phyloP scores from a whole-genome alignment of 1,139 yeast species.

The Debaryomyces singareniensis region DNA sequence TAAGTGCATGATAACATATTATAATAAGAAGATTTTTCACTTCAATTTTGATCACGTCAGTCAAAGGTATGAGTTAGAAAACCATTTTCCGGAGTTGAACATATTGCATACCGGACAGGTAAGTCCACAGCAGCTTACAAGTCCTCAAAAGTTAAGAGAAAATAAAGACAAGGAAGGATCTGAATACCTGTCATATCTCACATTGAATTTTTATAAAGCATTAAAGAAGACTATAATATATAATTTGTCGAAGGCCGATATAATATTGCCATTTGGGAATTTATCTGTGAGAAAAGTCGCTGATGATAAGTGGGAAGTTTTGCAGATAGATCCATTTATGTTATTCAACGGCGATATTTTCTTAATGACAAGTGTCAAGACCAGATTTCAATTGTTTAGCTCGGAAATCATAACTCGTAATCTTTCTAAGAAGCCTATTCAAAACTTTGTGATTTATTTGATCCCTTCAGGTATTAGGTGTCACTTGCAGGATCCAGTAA shows the following conservation, averaged over 20 bases:
- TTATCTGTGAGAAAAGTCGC: constrained; percentile 28
- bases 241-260: constrained; percentile 34
- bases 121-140: constrained; percentile 20
- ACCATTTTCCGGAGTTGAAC: constrained; percentile 28
- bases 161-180: constrained; percentile 5
- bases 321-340: constrained; percentile 53
- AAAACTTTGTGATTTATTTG: constrained; percentile 49
- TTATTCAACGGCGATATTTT: constrained; percentile 48
- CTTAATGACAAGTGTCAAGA: constrained; percentile 19
- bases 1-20: constrained; percentile 47
- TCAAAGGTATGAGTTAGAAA: constrained; percentile 17
- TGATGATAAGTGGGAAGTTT: constrained; percentile 15
- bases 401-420: constrained; percentile 15
- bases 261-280: constrained; percentile 49
- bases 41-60: constrained; percentile 39
- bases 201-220: constrained; percentile 55
- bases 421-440: constrained; percentile 9
- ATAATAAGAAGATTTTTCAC: constrained; percentile 59
- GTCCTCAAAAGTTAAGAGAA: constrained; percentile 16
- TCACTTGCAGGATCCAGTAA: constrained; percentile 43
- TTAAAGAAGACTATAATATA: constrained; percentile 48
- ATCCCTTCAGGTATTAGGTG: constrained; percentile 77
- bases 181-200: constrained; percentile 36
- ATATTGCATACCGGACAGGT: constrained; percentile 24
- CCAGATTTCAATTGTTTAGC: constrained; percentile 25